phyloP scores from a whole-genome alignment of 2,329 filamentous ascomycete species.

The Curvularia hawaiiensis region DNA sequence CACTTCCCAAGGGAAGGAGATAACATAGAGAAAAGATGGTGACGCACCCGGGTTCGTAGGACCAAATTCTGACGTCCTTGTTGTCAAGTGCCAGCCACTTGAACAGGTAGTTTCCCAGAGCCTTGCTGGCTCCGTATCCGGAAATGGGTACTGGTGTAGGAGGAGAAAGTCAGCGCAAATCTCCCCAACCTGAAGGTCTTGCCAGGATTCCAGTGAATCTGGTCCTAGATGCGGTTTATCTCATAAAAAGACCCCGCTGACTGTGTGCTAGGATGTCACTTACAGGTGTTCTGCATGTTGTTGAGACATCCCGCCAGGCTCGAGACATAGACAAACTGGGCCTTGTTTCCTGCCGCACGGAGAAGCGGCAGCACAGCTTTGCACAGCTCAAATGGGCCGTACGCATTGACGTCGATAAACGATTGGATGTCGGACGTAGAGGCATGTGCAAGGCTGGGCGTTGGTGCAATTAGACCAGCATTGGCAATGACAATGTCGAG shows the following conservation, averaged over 20 bases:
- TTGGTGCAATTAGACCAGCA: not conserved
- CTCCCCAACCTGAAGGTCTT: not conserved
- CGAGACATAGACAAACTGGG: conserved; percentile 24
- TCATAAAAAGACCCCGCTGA: not conserved
- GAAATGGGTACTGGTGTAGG: not conserved
- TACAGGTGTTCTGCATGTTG: conserved; percentile 12
- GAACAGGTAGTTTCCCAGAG: conserved; percentile 23
- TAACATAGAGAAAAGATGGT: not conserved
- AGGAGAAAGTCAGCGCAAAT: not conserved
- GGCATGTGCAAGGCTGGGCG: not conserved
- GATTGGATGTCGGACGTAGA: conserved; percentile 13
- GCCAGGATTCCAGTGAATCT: not conserved
- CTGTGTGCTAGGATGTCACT: not conserved
- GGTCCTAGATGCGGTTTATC: not conserved
- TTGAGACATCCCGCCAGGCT: conserved; percentile 17
- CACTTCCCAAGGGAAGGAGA: not conserved
- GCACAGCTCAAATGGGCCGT: conserved; percentile 25
- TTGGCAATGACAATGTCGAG: conserved; percentile 2
- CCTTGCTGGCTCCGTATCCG: conserved; percentile 27
- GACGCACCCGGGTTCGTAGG: conserved; percentile 24
- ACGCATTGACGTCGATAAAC: conserved; percentile 22
- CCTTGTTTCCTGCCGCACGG: conserved; percentile 7
- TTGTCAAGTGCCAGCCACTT: conserved; percentile 25
- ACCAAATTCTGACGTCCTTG: conserved; percentile 18
- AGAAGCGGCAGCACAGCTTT: conserved; percentile 18